Conservation (phyloP, 2,329 filamentous ascomycete genomes). For the Pseudogymnoascus sp. region DNA sequence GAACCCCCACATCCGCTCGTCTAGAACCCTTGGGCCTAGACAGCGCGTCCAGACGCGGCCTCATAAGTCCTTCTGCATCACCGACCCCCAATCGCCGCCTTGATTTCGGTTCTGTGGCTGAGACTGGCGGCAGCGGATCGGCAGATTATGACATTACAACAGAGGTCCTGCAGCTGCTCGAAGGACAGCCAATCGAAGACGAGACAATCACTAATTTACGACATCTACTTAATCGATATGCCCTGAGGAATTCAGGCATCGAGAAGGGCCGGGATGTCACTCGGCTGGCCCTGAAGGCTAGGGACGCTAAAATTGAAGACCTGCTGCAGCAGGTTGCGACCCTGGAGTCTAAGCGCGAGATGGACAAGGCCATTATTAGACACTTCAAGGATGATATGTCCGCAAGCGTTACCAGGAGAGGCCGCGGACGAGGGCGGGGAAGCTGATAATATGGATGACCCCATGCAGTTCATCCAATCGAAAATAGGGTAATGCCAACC, state of each 20-base stretch:
- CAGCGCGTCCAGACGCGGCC: not conserved
- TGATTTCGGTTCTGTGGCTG: not conserved
- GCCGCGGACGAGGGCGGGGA: not conserved
- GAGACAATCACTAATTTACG: constrained; percentile 33
- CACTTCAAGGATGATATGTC: constrained; percentile 29
- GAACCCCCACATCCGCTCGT: constrained; percentile 14
- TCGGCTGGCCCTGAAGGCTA: constrained; percentile 51
- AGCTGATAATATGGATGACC: not conserved
- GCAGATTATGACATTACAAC: constrained; percentile 33
- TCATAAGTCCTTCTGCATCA: constrained; percentile 20
- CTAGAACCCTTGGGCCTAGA: not conserved
- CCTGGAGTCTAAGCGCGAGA: constrained; percentile 48
- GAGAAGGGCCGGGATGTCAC: constrained; percentile 58
- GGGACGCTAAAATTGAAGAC: constrained; percentile 56
- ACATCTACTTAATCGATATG: constrained; percentile 45
- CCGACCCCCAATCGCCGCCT: constrained; percentile 21
- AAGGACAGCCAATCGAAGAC: constrained; percentile 34
- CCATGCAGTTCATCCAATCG: not conserved
- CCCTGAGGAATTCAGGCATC: constrained; percentile 52
- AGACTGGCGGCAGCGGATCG: not conserved
- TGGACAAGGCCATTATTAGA: constrained; percentile 39
- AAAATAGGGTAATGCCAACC: not conserved
- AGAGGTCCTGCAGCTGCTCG: constrained; percentile 44
- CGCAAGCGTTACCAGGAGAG: not conserved
- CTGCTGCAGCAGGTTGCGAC: constrained; percentile 56